phyloP scores from a whole-genome alignment of 352 stramenopile species.

The Peronospora farinosa region DNA sequence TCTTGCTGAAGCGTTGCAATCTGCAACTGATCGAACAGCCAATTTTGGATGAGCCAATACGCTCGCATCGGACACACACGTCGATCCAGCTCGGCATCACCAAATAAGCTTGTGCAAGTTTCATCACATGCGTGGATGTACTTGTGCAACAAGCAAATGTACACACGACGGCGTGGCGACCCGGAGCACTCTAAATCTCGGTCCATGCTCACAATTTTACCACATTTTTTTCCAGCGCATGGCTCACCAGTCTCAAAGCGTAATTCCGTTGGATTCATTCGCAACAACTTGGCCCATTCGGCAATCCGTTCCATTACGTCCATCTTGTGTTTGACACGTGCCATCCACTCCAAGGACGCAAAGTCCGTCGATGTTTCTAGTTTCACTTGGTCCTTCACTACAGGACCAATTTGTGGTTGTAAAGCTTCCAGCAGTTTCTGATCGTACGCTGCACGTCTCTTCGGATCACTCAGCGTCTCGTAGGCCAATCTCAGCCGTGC shows the following conservation, averaged over 20 bases:
- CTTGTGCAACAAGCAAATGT: conserved; percentile 70
- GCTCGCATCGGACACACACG: conserved; percentile 66
- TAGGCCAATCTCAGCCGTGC: conserved; percentile 60
- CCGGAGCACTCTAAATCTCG: conserved; percentile 69
- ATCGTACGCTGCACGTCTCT: conserved; percentile 51
- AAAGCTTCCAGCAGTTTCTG: conserved; percentile 31
- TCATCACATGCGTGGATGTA: conserved; percentile 81
- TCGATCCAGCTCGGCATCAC: conserved; percentile 51
- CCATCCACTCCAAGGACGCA: conserved; percentile 78
- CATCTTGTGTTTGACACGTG: conserved; percentile 81
- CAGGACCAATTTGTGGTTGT: conserved; percentile 8
- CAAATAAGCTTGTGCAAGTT: conserved; percentile 54
- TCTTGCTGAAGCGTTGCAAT: conserved; percentile 12
- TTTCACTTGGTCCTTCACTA: conserved; percentile 56
- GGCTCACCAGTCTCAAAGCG: conserved; percentile 67
- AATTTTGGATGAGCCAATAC: conserved; percentile 76
- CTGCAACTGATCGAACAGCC: conserved; percentile 68
- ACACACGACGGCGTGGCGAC: conserved; percentile 58
- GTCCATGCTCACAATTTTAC: conserved; percentile 82
- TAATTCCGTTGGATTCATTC: conserved; percentile 54
- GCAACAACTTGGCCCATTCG: conserved; percentile 61
- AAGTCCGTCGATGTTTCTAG: conserved; percentile 67
- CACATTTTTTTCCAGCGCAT: conserved; percentile 50
- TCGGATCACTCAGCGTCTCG: conserved; percentile 64
- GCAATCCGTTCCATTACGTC: conserved; percentile 76